Base-by-base conservation (phyloP, 345 rosid species). In the Firmiana major region DNA sequence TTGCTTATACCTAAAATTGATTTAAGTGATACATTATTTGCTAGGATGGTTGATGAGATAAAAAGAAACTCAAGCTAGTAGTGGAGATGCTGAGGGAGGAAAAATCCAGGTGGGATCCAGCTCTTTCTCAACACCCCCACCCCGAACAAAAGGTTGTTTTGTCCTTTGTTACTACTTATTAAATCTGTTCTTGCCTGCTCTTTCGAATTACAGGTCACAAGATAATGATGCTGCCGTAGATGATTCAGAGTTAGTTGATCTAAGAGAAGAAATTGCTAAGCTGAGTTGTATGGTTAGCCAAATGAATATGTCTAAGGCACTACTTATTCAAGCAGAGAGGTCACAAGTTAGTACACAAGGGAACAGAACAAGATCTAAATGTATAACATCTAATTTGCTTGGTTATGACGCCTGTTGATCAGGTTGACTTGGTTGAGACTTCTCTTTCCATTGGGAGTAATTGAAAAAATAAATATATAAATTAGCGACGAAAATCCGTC, bases 21-120 rank as follows among this genome's bases (percentile, higher is more conserved):
- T 55, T 42, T 7, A 40, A 58, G 12, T 53, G 26, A 5, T 36
- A 51, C 46, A 48, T 36, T 70, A 57, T 78, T 13, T 79, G 51
- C 78, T 81, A 92, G 97, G 87, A 89, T 93, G 84, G 84, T 87
- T 66, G 90, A 86, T 65, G 97, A 92, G 84, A 66, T 91, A 16
- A 81, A n/a, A n/a, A 87, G 55, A 87, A 71, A 46, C 83, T 91
- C 71, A 88, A 89, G 85, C 80, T 87, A 83, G 97, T 91, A 83
- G 81, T 90, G 36, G 81, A 84, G 82, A 77, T 76, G 75, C 88
- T 88, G 38, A 91, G 83, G 84, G 85, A 86, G 75, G 91, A 91
- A 82, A 85, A 85, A 67, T 81, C 81, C 40, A 79, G 88, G 97
- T 91, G 74, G 78, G 79, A 43, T 77, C 9, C 48, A 46, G 21